Conservation (phyloP, 1,139 yeast species). For the Waltiozyma sp. region DNA sequence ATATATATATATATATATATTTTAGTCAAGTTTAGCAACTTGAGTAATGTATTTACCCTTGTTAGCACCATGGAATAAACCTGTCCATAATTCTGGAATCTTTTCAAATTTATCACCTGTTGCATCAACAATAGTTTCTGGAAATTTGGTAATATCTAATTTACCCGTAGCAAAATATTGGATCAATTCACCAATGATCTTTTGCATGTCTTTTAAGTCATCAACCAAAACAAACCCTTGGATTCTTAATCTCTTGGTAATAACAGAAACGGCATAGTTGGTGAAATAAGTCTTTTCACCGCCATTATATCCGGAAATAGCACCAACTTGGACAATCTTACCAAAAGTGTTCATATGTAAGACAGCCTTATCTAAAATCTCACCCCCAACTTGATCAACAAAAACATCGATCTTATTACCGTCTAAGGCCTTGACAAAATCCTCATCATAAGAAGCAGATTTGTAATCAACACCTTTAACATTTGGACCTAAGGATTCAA, state of each 20-base stretch:
- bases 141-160: constrained; percentile 20
- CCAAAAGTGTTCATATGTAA: constrained; percentile 31
- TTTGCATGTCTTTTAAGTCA: constrained; percentile 8
- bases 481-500: constrained; percentile 47
- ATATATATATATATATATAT: no score
- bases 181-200: constrained; percentile 7
- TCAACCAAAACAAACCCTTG: constrained; percentile 16
- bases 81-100: constrained; percentile 35
- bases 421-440: constrained; percentile 36
- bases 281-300: not conserved
- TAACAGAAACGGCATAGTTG: constrained; percentile 2
- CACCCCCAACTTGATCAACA: constrained; percentile 59
- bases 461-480: constrained; percentile 44
- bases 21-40: constrained; percentile 7
- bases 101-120: constrained; percentile 25
- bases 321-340: constrained; percentile 47
- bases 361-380: constrained; percentile 38
- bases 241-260: constrained; percentile 14
- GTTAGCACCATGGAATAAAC: constrained; percentile 28
- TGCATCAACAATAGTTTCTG: constrained; percentile 29
- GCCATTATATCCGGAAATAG: constrained; percentile 49
- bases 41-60: constrained; percentile 26
- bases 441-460: constrained; percentile 30
- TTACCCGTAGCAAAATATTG: constrained; percentile 32
- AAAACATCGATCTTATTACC: constrained; percentile 35